These are phyloP conservation scores for Hyphopichia fennica DNA, from an alignment of 1,139 yeast species.

Conservation along the genomic window DNA sequence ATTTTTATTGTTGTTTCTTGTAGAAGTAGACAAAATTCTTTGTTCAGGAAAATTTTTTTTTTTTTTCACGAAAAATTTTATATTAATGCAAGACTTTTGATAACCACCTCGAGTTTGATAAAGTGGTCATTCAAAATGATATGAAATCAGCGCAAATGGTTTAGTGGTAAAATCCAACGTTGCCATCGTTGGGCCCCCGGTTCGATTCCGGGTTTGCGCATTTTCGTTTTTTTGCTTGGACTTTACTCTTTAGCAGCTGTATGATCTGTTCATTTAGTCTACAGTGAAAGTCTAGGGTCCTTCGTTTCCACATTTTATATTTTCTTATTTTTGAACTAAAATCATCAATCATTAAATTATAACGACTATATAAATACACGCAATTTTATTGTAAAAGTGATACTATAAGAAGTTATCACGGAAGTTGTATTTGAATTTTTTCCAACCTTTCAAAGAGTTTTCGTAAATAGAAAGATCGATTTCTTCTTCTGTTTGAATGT, in stretches of 20 bases:
- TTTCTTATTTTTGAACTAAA: not conserved
- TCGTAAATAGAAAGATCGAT: slow-evolving; percentile 35
- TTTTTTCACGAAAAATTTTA: no score
- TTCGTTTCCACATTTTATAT: no score
- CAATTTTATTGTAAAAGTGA: not conserved
- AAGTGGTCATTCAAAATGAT: no score
- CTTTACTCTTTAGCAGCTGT: not conserved
- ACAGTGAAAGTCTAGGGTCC: no score
- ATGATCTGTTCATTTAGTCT: no score
- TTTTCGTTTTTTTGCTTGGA: slow-evolving; percentile 5
- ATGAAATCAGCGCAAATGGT: slow-evolving; percentile 11
- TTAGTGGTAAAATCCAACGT: slow-evolving; percentile 16
- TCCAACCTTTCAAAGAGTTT: slow-evolving; percentile 47
- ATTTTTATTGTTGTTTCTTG: no score
- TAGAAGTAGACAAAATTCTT: no score
- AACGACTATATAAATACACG: not conserved
- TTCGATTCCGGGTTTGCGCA: slow-evolving; percentile 17
- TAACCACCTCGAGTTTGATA: no score
- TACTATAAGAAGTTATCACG: slow-evolving; percentile 25
- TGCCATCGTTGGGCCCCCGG: slow-evolving; percentile 18
- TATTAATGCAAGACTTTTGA: no score
- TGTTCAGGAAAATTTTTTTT: no score
- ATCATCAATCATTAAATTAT: not conserved
- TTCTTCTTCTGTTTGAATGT: slow-evolving; percentile 53
- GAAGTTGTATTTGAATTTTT: slow-evolving; percentile 35